Conservation (phyloP, 75 land plant species). For the Sequoia sempervirens region DNA sequence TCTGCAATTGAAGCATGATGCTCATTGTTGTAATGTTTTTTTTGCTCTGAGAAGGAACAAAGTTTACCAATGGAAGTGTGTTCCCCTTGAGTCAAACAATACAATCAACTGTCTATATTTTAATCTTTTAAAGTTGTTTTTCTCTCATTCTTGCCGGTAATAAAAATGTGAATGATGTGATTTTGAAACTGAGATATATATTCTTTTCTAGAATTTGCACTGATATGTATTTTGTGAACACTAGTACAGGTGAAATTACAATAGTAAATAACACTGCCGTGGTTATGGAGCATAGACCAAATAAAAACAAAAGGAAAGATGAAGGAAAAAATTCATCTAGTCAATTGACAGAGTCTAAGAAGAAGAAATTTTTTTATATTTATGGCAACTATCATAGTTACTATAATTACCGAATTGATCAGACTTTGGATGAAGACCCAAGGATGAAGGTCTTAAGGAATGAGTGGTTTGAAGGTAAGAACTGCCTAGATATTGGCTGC, state of each 20-base stretch:
- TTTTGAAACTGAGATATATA: background rate
- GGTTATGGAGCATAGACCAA: background rate
- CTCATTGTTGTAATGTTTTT: background rate
- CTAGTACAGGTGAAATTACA: background rate
- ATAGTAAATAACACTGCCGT: background rate
- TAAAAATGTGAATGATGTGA: background rate
- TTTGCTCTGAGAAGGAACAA: background rate
- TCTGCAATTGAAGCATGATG: background rate
- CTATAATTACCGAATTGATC: constrained; percentile 82
- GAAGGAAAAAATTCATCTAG: background rate
- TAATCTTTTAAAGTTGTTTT: background rate
- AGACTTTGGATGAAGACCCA: constrained; percentile 58
- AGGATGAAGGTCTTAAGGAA: constrained; percentile 54
- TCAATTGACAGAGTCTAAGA: background rate
- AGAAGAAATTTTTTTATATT: constrained; percentile 31
- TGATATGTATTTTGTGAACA: background rate
- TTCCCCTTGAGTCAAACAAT: background rate
- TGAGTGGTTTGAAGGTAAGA: constrained; percentile 83
- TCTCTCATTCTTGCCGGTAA: background rate
- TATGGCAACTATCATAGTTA: constrained; percentile 82
- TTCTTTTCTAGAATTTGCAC: background rate
- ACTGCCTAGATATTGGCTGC: constrained; percentile 93
- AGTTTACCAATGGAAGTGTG: background rate
- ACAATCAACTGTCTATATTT: background rate
- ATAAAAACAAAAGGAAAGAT: background rate